Percentiles rank a stretch among this genome's conserved stretches.
Evolutionary conservation across 257 asterid species (phyloP).

Genomic region (Asclepias syriaca): DNA sequence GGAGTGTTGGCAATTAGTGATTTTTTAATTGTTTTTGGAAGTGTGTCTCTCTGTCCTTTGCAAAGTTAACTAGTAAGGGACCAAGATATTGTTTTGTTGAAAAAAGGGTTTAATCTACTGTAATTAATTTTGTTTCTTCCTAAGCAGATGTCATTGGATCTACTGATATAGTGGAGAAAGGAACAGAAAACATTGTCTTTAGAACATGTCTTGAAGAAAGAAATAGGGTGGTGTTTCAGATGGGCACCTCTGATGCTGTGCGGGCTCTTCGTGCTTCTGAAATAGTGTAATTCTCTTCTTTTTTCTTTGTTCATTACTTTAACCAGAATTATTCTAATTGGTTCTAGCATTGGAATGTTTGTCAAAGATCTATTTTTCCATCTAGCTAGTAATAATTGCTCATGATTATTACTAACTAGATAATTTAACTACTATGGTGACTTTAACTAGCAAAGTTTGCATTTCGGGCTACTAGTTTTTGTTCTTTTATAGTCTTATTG

Average conservation of each 20-base stretch:
- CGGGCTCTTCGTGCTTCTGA: constrained; percentile 90
- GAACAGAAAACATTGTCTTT: constrained; percentile 62
- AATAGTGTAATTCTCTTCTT: constrained; percentile 47
- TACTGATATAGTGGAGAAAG: constrained; percentile 79
- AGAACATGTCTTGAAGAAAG: constrained; percentile 81
- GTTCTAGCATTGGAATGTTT: background rate
- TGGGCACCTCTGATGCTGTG: constrained; percentile 90
- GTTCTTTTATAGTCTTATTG: background rate
- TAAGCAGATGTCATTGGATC: constrained; percentile 65
- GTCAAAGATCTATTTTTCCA: background rate
- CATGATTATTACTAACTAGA: background rate
- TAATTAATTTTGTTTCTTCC: constrained; percentile 5
- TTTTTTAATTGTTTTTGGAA: background rate
- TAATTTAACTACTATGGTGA: background rate
- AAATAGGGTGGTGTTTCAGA: constrained; percentile 72
- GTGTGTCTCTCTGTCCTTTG: background rate
- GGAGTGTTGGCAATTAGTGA: background rate
- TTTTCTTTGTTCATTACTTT: background rate
- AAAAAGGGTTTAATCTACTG: background rate
- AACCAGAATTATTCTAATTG: background rate
- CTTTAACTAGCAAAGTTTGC: background rate
- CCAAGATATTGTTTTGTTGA: background rate
- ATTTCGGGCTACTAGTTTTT: background rate
- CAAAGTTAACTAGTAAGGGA: background rate
- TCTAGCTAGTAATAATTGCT: background rate